Percentiles rank a stretch among this genome's conserved stretches.
Evolutionary conservation across 257 asterid genomes (phyloP).

Genomic region (Solanum peruvianum): DNA sequence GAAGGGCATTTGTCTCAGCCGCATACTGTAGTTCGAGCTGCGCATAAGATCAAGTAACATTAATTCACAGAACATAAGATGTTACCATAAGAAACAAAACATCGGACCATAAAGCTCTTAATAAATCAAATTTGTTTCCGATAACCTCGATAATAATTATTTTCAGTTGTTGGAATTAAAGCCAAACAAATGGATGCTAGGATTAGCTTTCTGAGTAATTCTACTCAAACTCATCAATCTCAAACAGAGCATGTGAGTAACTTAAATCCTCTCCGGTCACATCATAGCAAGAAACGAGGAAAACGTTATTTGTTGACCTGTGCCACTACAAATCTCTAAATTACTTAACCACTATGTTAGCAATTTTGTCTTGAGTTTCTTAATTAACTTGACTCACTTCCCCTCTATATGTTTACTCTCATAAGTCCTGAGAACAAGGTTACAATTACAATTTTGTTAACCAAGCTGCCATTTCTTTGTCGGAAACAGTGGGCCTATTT

Average conservation of each 20-base stretch:
- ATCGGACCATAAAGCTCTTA: background rate
- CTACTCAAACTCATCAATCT: background rate
- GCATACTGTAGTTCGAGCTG: conserved; percentile 75
- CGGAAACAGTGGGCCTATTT: background rate
- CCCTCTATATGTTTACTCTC: background rate
- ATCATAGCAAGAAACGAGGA: background rate
- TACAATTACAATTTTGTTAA: background rate
- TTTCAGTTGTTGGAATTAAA: background rate
- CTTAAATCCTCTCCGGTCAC: background rate
- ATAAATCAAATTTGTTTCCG: background rate
- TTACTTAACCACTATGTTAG: background rate
- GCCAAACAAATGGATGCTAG: background rate
- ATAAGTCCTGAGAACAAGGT: background rate
- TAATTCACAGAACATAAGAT: background rate
- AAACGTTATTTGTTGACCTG: background rate
- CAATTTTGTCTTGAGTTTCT: background rate
- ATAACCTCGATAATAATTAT: background rate
- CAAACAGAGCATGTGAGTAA: background rate
- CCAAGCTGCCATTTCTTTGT: background rate
- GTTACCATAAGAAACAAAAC: background rate
- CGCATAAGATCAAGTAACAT: conserved; percentile 6
- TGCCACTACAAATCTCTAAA: background rate
- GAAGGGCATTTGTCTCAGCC: conserved; percentile 51
- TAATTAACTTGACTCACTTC: background rate
- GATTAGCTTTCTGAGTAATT: background rate